Conservation (phyloP, 1,284 basidiomycete genomes). For the Rhodotorula mucilaginosa region DNA sequence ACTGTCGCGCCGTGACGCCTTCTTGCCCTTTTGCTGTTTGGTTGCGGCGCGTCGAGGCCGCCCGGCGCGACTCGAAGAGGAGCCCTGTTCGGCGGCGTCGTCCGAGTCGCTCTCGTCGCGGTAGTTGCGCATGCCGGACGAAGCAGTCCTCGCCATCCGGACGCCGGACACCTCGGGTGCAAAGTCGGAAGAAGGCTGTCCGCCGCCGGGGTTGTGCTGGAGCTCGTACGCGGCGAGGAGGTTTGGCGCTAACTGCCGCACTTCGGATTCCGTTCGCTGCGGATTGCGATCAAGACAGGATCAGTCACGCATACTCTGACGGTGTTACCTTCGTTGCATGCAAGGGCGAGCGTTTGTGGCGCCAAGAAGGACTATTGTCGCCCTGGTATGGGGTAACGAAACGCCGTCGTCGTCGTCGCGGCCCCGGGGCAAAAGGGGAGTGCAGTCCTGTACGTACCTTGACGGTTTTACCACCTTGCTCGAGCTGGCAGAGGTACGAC, state of each 20-base stretch:
- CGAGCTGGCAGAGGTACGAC: neutral
- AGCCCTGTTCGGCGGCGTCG: conserved; percentile 1
- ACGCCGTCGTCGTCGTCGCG: too few relatives aligned
- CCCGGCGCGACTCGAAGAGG: neutral
- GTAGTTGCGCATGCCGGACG: neutral
- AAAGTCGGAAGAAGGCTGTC: neutral
- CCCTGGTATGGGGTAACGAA: too few relatives aligned
- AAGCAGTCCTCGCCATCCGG: neutral
- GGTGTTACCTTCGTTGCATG: too few relatives aligned
- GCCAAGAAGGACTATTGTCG: too few relatives aligned
- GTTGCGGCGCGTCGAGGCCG: too few relatives aligned
- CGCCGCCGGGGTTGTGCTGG: neutral
- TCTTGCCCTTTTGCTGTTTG: neutral
- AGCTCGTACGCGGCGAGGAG: conserved; percentile 22
- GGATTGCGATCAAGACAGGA: neutral
- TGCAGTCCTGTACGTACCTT: neutral
- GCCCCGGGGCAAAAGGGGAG: too few relatives aligned
- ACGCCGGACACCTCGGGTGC: neutral
- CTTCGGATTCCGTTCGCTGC: conserved; percentile 17
- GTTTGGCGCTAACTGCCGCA: conserved; percentile 5
- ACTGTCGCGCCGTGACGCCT: neutral
- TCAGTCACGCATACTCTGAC: neutral
- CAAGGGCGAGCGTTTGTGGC: too few relatives aligned
- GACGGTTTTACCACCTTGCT: conserved; percentile 10
- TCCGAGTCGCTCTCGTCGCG: neutral